These are phyloP conservation scores for Tylopilus plumbeoviolaceoides DNA, from an alignment of 768 basidiomycete species.

Conservation along the genomic window DNA sequence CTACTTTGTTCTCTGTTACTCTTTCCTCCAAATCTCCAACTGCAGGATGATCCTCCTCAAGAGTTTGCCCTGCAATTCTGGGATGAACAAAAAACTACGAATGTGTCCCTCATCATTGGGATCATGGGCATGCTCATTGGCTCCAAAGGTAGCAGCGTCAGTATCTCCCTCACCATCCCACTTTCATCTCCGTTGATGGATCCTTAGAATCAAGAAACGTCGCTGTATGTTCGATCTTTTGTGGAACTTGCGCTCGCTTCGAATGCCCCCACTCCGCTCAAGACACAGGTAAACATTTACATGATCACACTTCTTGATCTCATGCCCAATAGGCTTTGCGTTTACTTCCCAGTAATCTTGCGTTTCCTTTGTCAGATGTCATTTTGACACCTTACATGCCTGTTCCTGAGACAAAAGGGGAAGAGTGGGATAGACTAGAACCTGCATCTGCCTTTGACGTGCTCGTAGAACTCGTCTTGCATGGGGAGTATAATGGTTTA, in stretches of 20 bases:
- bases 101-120: conserved; percentile 73
- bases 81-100: conserved; percentile 86
- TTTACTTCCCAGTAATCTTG: conserved; percentile 50
- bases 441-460: conserved; percentile 77
- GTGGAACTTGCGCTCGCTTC: conserved; percentile 87
- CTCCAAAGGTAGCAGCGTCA: conserved; percentile 62
- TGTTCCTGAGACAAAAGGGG: conserved; percentile 78
- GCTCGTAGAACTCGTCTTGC: conserved; percentile 74
- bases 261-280: conserved; percentile 86
- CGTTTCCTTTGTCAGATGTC: conserved; percentile 63
- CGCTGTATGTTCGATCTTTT: conserved; percentile 68
- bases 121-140: conserved; percentile 83
- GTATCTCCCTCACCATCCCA: conserved; percentile 23
- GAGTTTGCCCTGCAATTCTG: conserved; percentile 95
- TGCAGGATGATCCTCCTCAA: conserved; percentile 64
- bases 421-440: conserved; percentile 90
- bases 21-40: conserved; percentile 61
- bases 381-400: conserved; percentile 71
- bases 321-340: conserved; percentile 48
- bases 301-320: conserved; percentile 14
- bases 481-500: conserved; percentile 82
- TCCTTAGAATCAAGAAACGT: conserved; percentile 51
- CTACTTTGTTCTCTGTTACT: conserved; percentile 64
- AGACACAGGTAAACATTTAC: conserved; percentile 63
- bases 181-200: conserved; percentile 1